Base-by-base conservation (phyloP, 306 rosid species). In the Cicer judaicum region DNA sequence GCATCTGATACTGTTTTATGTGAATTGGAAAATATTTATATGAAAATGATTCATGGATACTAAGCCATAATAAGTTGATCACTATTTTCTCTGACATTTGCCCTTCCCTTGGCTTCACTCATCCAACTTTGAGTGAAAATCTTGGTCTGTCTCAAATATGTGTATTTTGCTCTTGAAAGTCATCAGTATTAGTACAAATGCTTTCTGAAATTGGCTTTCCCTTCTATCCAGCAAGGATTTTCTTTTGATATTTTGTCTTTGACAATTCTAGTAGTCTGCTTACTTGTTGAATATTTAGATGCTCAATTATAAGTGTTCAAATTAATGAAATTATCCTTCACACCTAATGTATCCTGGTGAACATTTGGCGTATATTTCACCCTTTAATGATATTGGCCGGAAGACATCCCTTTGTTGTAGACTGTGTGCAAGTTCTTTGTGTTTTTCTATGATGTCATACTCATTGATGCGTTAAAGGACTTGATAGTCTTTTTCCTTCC, bases 121-220 rank as follows among this genome's bases (percentile, higher is more conserved):
- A 68, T 78, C 53, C 34, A 47, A 56, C 34, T 77, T 44, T 2
- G 10, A 78, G 55, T 70, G 55, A 49, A 61, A 49, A 60, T 69
- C 46, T 70, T 49, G 39, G 16, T 21, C 2, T 68, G 54, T 61
- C 24, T 50, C 10, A 16, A 10, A 52, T 41, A 63, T 78, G 50
- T 73, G 70, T 11, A 18, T 68, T 10, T 44, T 34, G 49, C 68
- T 13, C 48, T 69, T 70, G 64, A 49, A 47, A 47, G 54, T 57
- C 53, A 56, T 19, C 43, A 18, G 63, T 40, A 59, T 29, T 68
- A 34, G 44, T 55, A 43, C 56, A 76, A 12, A n/a, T 64, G 65
- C 73, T 75, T 75, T 67, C 18, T 64, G 57, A 64, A 50, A 64
- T n/a, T 21, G 76, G 55, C 10, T 44, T 42, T 55, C 44, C 76